Percentiles rank a stretch among this genome's conserved stretches.
These are phyloP conservation scores for Pythium aquatile DNA, from an alignment of 352 stramenopile genomes.

Conservation along the genomic window DNA sequence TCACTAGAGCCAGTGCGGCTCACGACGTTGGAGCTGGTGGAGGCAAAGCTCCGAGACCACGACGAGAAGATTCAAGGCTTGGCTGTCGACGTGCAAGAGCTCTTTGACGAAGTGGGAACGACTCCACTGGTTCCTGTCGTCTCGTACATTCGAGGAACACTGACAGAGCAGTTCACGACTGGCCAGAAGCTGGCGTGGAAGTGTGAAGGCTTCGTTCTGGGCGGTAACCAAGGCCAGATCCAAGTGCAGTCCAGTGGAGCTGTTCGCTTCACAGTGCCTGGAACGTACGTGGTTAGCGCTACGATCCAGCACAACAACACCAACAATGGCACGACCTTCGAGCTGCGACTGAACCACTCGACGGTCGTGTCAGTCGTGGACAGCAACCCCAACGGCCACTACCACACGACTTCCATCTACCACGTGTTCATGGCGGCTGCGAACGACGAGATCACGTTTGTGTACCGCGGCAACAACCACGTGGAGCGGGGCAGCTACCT, in stretches of 20 bases:
- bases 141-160: neutral
- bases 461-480: constrained; percentile 19
- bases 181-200: constrained; percentile 11
- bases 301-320: constrained; percentile 11
- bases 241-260: neutral
- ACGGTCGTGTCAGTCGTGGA: constrained; percentile 4
- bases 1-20: neutral
- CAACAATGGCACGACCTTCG: constrained; percentile 9
- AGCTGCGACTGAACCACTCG: constrained; percentile 10
- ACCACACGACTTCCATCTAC: constrained; percentile 8
- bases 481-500: constrained; percentile 7
- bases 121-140: neutral
- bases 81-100: neutral
- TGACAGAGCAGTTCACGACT: neutral
- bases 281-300: constrained; percentile 10
- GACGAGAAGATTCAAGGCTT: neutral
- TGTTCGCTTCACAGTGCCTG: constrained; percentile 4
- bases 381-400: constrained; percentile 8
- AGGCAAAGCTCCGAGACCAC: neutral
- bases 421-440: constrained; percentile 1
- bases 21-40: neutral
- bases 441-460: constrained; percentile 2
- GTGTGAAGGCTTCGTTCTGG: neutral
- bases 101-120: neutral
- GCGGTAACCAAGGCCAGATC: neutral